Evolutionary conservation across 805 yeast species (phyloP), one percentile per base, ranked within the genome.

Genomic region (Teunomyces stri): DNA sequence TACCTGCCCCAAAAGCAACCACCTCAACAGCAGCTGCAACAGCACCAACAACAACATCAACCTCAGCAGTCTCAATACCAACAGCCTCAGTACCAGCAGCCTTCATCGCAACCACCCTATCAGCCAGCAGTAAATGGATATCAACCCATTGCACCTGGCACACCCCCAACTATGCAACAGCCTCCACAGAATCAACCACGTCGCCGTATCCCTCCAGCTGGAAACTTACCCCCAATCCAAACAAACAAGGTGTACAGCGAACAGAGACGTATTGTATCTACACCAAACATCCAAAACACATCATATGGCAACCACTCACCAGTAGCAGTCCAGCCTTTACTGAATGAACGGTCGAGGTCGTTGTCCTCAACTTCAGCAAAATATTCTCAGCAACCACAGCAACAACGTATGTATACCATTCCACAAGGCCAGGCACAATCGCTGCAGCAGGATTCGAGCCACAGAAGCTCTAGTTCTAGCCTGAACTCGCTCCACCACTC

Each of bases 251-350:
- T 42, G 5, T 31, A 22, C n/a, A 43, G 51, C 42, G 28, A 45
- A 42, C 45, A 45, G 44, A 52, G 68, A 43, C 47, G 74, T 45
- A 61, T 66, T n/a, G 69, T 60, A 6, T 66, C 72, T 1, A 55
- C 68, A 0, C 68, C 70, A 3, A 48, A 45, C 6, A 49, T 60
- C 18, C 44, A 51, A 18, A 44, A 45, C 15, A 37, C 40, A 25
- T 47, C 41, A 36, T 34, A 45, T 21, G 40, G 31, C 6, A 18
- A 18, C 15, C 27, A 38, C 15, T 18, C 35, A 3, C 39, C 31
- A 11, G 54, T 50, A 31, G 43, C 43, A 5, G 28, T 39, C 21
- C 50, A 30, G n/a, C 47, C 36, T 13, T 15, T 38, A n/a, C 43
- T 16, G 16, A 10, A 18, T 18, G 36, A 40, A 11, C 49, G 72